A percentile compares a stretch with the other conserved stretches of the same genome.
phyloP scores from a whole-genome alignment of 768 basidiomycete species.

The Tephrocybe rancida region DNA sequence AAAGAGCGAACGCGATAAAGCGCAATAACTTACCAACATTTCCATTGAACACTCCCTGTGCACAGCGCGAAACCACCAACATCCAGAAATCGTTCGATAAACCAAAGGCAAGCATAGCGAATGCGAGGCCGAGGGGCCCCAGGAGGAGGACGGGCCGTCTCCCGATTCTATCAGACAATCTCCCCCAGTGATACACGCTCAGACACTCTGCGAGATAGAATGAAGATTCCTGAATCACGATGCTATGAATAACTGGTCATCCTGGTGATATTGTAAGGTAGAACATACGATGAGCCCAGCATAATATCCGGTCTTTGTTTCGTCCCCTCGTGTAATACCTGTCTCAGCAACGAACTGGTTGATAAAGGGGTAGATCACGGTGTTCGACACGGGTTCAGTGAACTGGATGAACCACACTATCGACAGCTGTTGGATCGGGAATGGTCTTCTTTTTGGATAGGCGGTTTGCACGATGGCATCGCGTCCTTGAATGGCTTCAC shows the following conservation, averaged over 20 bases:
- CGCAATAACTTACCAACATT: constrained; percentile 32
- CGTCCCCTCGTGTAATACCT: constrained; percentile 44
- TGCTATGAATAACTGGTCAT: background rate
- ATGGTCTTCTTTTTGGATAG: constrained; percentile 18
- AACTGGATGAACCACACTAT: constrained; percentile 35
- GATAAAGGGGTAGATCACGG: constrained; percentile 47
- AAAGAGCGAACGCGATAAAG: background rate
- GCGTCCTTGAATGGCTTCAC: background rate
- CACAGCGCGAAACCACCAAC: constrained; percentile 26
- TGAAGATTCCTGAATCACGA: constrained; percentile 32
- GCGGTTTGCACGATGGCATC: too few species aligned
- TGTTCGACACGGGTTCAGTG: constrained; percentile 27
- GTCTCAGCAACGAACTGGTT: constrained; percentile 43
- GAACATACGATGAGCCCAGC: constrained; percentile 45
- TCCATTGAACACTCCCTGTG: constrained; percentile 40
- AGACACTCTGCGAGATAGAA: constrained; percentile 39
- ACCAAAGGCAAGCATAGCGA: constrained; percentile 34
- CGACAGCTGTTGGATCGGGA: constrained; percentile 36
- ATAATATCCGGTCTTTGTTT: constrained; percentile 46
- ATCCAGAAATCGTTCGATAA: constrained; percentile 31
- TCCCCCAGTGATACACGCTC: constrained; percentile 34
- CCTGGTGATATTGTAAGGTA: background rate
- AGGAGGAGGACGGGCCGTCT: constrained; percentile 35
- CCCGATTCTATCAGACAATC: constrained; percentile 37
- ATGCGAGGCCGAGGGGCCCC: constrained; percentile 32